phyloP scores from a whole-genome alignment of 768 basidiomycete species.

The Pluteus cervinus region DNA sequence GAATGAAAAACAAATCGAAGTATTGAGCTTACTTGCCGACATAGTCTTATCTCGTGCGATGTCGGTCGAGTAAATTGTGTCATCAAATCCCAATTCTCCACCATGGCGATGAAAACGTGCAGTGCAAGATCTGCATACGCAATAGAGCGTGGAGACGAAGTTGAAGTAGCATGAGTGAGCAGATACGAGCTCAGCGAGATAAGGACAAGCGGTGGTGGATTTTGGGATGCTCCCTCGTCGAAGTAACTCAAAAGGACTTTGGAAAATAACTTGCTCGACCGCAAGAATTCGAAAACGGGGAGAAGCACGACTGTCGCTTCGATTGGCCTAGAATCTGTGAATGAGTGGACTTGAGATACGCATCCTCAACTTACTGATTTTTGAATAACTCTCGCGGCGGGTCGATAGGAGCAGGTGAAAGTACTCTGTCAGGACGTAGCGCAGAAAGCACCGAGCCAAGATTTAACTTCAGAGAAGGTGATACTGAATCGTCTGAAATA shows the following conservation, averaged over 20 bases:
- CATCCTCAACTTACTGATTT: slow-evolving; percentile 36
- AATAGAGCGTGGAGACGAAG: slow-evolving; percentile 48
- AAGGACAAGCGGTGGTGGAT: slow-evolving; percentile 36
- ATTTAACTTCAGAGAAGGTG: slow-evolving; percentile 42
- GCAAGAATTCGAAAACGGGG: slow-evolving; percentile 56
- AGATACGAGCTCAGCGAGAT: slow-evolving; percentile 60
- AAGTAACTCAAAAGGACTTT: slow-evolving; percentile 37
- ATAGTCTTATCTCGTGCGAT: slow-evolving; percentile 42
- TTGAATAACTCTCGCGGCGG: slow-evolving; percentile 50
- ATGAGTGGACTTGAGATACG: slow-evolving; percentile 3
- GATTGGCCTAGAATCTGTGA: slow-evolving; percentile 44
- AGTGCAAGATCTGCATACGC: slow-evolving; percentile 58
- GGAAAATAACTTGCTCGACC: slow-evolving; percentile 42
- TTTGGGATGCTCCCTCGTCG: slow-evolving; percentile 17
- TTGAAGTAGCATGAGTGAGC: slow-evolving; percentile 60
- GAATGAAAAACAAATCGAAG: not conserved
- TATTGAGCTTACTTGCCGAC: slow-evolving; percentile 48
- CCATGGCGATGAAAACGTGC: slow-evolving; percentile 43
- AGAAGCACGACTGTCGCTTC: slow-evolving; percentile 54
- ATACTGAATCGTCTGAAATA: slow-evolving; percentile 43
- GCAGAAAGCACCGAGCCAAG: slow-evolving; percentile 47
- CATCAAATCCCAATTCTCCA: slow-evolving; percentile 45
- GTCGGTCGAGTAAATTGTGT: slow-evolving; percentile 36
- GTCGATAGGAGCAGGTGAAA: slow-evolving; percentile 39
- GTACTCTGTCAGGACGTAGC: slow-evolving; percentile 48